Conservation (phyloP, 2,329 filamentous ascomycete genomes). For the Gliomastix tumulicola region DNA sequence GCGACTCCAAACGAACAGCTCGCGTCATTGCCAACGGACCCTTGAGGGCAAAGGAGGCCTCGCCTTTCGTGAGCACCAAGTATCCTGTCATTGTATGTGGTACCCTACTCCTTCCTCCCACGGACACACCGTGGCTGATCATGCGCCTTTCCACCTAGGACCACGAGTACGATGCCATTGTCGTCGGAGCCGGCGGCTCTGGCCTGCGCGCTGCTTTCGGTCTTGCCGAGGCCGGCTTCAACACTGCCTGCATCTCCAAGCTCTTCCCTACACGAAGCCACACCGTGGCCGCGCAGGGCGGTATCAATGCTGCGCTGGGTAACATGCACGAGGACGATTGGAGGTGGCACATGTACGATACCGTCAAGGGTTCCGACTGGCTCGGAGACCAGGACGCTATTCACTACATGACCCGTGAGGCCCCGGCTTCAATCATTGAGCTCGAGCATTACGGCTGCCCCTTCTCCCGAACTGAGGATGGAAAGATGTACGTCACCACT, state of each 20-base stretch:
- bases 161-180: conserved; percentile 97
- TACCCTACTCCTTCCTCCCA: neutral
- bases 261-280: conserved; percentile 81
- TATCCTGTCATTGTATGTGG: conserved; percentile 84
- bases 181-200: conserved; percentile 78
- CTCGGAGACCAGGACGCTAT: conserved; percentile 96
- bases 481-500: conserved; percentile 65
- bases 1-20: conserved; percentile 38
- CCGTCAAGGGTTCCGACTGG: conserved; percentile 96
- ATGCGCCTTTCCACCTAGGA: too few species aligned
- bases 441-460: conserved; percentile 97
- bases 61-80: conserved; percentile 77
- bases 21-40: conserved; percentile 81
- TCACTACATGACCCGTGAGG: conserved; percentile 97
- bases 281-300: conserved; percentile 75
- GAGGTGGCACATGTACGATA: conserved; percentile 99
- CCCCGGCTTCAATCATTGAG: conserved; percentile 84
- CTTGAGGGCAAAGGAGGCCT: conserved; percentile 88
- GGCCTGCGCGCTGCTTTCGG: conserved; percentile 80
- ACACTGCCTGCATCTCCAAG: conserved; percentile 82
- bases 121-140: neutral
- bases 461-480: conserved; percentile 93
- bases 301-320: conserved; percentile 81
- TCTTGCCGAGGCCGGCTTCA: conserved; percentile 82
- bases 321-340: conserved; percentile 99